A percentile compares a stretch with the other conserved stretches of the same genome.
Evolutionary conservation across 805 yeast species (phyloP).

Genomic region (Helenozyma rhizophorensis): DNA sequence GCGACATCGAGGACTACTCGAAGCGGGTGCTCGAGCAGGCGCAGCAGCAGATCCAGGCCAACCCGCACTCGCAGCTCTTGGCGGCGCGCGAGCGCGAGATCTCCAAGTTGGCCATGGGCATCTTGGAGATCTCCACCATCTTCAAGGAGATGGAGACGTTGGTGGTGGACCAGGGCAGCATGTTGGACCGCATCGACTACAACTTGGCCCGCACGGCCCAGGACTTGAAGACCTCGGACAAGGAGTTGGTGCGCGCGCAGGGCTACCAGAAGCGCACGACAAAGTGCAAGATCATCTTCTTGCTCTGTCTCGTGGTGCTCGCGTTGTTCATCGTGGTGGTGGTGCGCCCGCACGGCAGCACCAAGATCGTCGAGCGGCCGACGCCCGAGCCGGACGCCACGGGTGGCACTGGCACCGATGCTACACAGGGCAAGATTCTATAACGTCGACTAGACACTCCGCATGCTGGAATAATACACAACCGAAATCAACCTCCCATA

Average conservation of each 20-base stretch:
- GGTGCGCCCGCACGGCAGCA: constrained; percentile 51
- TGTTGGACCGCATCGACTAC: constrained; percentile 90
- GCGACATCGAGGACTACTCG: constrained; percentile 43
- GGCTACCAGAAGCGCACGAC: constrained; percentile 82
- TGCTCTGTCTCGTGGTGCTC: constrained; percentile 66
- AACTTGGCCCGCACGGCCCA: constrained; percentile 77
- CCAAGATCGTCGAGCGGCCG: constrained; percentile 21
- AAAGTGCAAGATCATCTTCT: constrained; percentile 81
- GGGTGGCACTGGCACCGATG: background rate
- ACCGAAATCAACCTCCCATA: no score
- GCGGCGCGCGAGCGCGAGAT: constrained; percentile 86
- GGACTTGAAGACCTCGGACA: constrained; percentile 71
- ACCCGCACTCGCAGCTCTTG: constrained; percentile 30
- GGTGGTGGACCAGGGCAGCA: constrained; percentile 93
- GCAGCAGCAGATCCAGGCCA: constrained; percentile 22
- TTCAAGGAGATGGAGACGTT: constrained; percentile 89
- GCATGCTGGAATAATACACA: no score
- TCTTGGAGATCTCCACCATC: constrained; percentile 86
- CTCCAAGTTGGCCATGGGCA: constrained; percentile 87
- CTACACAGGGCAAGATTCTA: no score
- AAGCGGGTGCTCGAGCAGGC: constrained; percentile 50
- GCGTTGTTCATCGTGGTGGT: constrained; percentile 67
- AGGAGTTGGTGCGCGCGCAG: constrained; percentile 72
- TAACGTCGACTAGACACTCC: no score
- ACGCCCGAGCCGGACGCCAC: background rate